These are phyloP conservation scores for Paralagenidium karlingii DNA, from an alignment of 352 stramenopile species.

Conservation along the genomic window DNA sequence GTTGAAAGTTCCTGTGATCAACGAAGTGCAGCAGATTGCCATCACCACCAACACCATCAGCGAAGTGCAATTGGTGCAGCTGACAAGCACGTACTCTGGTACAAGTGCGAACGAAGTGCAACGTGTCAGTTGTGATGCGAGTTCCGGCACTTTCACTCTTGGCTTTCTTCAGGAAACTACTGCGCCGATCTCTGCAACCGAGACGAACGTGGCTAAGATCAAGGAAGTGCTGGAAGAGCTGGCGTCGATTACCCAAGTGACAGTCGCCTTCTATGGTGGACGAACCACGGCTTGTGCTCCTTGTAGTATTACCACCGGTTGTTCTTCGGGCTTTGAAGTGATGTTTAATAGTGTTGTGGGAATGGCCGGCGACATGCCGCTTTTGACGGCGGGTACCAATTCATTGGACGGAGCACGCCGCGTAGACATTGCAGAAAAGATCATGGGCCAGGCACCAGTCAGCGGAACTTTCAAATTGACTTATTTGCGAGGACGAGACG, in stretches of 20 bases:
- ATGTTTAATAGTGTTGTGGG: constrained; percentile 79
- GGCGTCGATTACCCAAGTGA: constrained; percentile 75
- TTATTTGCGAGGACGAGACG: constrained; percentile 71
- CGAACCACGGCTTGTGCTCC: constrained; percentile 57
- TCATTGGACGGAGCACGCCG: constrained; percentile 80
- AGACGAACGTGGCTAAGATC: constrained; percentile 62
- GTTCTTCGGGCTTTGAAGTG: constrained; percentile 70
- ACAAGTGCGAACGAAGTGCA: constrained; percentile 71
- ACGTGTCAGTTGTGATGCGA: constrained; percentile 86
- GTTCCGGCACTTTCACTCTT: constrained; percentile 56
- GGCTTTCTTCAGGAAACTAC: constrained; percentile 83
- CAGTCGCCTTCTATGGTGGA: constrained; percentile 44
- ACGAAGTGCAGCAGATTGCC: constrained; percentile 65
- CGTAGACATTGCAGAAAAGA: constrained; percentile 71
- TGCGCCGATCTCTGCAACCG: constrained; percentile 63
- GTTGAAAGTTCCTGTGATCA: constrained; percentile 43
- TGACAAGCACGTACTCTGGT: constrained; percentile 69
- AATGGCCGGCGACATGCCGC: constrained; percentile 78
- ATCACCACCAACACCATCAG: constrained; percentile 37
- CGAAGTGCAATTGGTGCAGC: constrained; percentile 86
- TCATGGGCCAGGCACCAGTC: constrained; percentile 78
- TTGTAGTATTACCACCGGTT: constrained; percentile 32
- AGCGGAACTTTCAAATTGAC: constrained; percentile 84
- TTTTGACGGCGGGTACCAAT: constrained; percentile 74
- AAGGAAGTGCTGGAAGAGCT: constrained; percentile 85